Percentiles rank a stretch among this genome's conserved stretches.
These are phyloP conservation scores for Oryza glaberrima DNA, from an alignment of 176 grass and related monocot species.

Conservation along the genomic window DNA sequence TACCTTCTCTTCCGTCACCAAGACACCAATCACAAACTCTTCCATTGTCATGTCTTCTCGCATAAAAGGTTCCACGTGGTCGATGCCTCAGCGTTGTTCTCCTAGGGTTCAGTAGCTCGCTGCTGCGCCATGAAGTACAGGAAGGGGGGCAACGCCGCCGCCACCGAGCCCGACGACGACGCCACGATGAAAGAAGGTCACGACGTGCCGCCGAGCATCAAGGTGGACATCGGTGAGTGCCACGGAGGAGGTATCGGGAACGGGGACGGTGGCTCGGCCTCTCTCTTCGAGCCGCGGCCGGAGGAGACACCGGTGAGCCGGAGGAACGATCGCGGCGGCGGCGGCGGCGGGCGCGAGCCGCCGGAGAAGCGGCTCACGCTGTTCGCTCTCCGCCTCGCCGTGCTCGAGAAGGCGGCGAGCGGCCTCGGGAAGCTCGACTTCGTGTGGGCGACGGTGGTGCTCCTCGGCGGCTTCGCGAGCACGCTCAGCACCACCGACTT, in stretches of 20 bases:
- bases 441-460: slow-evolving; percentile 90
- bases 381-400: slow-evolving; percentile 68
- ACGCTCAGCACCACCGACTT: slow-evolving; percentile 61
- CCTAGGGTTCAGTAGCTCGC: not conserved
- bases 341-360: slow-evolving; percentile 18
- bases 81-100: not conserved
- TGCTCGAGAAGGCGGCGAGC: slow-evolving; percentile 88
- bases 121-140: slow-evolving; percentile 25
- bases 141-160: not conserved
- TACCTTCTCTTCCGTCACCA: too few species aligned
- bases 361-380: slow-evolving; percentile 71
- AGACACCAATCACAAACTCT: too few species aligned
- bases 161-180: slow-evolving; percentile 8
- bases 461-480: slow-evolving; percentile 87
- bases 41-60: too few species aligned
- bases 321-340: not conserved
- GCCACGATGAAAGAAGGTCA: not conserved
- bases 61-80: not conserved
- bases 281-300: slow-evolving; percentile 37
- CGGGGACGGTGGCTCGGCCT: slow-evolving; percentile 10
- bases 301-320: slow-evolving; percentile 31
- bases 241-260: not conserved
- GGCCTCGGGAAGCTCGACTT: slow-evolving; percentile 79
- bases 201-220: slow-evolving; percentile 40
- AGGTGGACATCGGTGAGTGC: slow-evolving; percentile 8